phyloP scores from a whole-genome alignment of 164 flowering plant species.

The Chimonanthus praecox region DNA sequence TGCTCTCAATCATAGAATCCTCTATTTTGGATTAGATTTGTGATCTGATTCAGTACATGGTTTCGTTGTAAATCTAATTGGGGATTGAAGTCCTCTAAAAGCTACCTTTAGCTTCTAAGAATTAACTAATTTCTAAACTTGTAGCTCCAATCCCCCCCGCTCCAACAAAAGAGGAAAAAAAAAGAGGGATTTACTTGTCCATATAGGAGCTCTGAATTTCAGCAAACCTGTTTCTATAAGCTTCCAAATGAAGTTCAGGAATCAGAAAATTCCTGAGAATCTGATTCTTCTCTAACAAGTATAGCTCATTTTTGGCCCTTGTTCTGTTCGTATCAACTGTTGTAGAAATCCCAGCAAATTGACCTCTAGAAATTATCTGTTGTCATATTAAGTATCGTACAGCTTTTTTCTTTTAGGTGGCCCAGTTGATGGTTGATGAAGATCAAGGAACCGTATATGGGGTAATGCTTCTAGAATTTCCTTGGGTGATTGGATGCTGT shows the following conservation, averaged over 20 bases:
- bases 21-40: no score
- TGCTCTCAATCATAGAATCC: no score
- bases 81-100: no score
- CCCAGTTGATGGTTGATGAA: slow-evolving; percentile 40
- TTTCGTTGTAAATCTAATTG: no score
- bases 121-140: no score
- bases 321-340: background rate
- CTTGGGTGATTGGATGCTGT: slow-evolving; percentile 1
- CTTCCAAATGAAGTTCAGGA: background rate
- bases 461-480: slow-evolving; percentile 34
- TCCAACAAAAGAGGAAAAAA: background rate
- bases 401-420: slow-evolving; percentile 47
- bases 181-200: background rate
- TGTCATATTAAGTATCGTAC: background rate
- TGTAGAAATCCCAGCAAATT: background rate
- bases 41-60: no score
- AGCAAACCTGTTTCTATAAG: background rate
- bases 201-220: background rate
- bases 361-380: background rate
- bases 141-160: no score
- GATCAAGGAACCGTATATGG: slow-evolving; percentile 65
- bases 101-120: no score
- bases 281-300: no score
- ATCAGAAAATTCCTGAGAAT: no score
- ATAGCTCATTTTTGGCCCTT: background rate